Evolutionary conservation across 225 moss, liverwort and hornwort genomes (phyloP).

Genomic region (Polytrichum commune): DNA sequence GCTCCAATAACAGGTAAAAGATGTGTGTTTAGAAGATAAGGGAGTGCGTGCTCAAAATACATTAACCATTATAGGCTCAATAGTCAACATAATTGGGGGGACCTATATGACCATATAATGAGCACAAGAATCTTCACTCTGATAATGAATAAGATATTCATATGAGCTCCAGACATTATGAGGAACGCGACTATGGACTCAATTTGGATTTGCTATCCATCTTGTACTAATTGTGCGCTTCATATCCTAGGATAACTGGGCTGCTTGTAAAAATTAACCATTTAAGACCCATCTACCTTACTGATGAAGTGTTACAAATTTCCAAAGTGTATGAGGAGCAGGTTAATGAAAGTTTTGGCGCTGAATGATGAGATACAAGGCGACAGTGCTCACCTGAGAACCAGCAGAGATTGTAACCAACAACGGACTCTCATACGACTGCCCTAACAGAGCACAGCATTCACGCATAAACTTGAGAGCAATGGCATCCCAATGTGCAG

Average conservation of each 20-base stretch:
- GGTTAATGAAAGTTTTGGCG: neutral
- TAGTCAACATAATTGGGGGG: too few relatives aligned
- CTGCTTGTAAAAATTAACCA: neutral
- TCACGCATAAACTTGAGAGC: conserved; percentile 77
- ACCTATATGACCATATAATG: too few relatives aligned
- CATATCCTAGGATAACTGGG: neutral
- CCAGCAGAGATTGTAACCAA: conserved; percentile 80
- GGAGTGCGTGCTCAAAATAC: too few relatives aligned
- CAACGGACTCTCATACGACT: conserved; percentile 83
- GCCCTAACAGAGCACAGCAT: conserved; percentile 81
- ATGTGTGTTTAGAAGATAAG: too few relatives aligned
- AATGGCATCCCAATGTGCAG: conserved; percentile 73
- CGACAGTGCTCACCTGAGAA: conserved; percentile 41
- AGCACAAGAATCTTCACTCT: too few relatives aligned
- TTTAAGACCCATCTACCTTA: neutral
- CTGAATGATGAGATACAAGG: neutral
- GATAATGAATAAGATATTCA: too few relatives aligned
- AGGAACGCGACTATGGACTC: too few relatives aligned
- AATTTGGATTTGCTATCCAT: too few relatives aligned
- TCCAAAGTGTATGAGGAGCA: neutral
- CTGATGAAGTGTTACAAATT: neutral
- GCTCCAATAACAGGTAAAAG: too few relatives aligned
- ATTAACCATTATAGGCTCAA: too few relatives aligned
- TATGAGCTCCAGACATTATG: too few relatives aligned
- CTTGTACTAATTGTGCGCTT: neutral